These are phyloP conservation scores for Xylaria flabelliformis DNA, from an alignment of 495 filamentous ascomycete species.

Conservation along the genomic window DNA sequence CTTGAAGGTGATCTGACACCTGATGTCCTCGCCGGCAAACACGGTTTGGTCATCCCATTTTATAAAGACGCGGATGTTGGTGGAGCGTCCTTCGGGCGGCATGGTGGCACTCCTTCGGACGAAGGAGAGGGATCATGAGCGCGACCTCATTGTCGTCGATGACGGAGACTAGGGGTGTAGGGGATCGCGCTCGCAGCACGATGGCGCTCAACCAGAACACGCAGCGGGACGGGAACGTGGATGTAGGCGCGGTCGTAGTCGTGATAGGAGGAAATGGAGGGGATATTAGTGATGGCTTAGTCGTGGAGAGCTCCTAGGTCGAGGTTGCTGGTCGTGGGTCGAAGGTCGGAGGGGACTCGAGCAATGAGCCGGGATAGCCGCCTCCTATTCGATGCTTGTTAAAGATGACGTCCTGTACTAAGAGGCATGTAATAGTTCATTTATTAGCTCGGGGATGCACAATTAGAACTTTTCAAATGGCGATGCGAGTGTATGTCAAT, in stretches of 20 bases:
- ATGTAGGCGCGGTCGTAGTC: not conserved
- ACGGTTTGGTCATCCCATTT: constrained; percentile 89
- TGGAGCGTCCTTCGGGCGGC: constrained; percentile 51
- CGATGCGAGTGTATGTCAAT: constrained; percentile 8
- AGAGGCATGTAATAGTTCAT: not conserved
- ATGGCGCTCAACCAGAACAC: not conserved
- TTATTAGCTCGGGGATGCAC: constrained; percentile 6
- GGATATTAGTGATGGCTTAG: not conserved
- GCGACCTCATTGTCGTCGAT: constrained; percentile 28
- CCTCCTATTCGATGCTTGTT: constrained; percentile 14
- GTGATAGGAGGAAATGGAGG: not conserved
- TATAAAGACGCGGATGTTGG: constrained; percentile 91
- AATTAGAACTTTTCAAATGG: constrained; percentile 11
- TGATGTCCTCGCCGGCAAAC: constrained; percentile 92
- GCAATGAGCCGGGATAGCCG: constrained; percentile 19
- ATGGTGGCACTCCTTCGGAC: constrained; percentile 46
- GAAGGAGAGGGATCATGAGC: constrained; percentile 42
- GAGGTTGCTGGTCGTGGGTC: too few relatives aligned
- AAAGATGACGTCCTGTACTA: not conserved
- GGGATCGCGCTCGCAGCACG: constrained; percentile 21
- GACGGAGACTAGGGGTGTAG: not conserved
- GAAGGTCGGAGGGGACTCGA: constrained; percentile 17
- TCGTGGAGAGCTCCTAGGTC: not conserved
- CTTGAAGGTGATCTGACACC: constrained; percentile 95
- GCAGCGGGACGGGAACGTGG: not conserved